Conservation (phyloP, 2,329 filamentous ascomycete genomes). For the Colletotrichum tamarilloi region DNA sequence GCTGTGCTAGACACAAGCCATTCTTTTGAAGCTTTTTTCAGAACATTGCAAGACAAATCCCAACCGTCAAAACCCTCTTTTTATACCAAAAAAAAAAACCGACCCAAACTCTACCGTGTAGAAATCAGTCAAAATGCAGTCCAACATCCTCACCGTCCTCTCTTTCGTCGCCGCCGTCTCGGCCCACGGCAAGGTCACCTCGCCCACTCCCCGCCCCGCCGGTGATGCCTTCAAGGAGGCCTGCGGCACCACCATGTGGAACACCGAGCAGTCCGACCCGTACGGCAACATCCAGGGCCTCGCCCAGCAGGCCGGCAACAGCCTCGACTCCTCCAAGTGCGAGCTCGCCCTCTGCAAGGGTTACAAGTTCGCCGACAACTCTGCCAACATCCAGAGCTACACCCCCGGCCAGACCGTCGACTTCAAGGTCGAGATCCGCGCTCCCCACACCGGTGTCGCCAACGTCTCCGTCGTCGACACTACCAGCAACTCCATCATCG, state of each 20-base stretch:
- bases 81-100: conserved; percentile 4
- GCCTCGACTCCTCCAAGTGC: conserved; percentile 41
- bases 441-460: conserved; percentile 48
- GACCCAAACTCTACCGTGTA: background rate
- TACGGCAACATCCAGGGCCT: conserved; percentile 51
- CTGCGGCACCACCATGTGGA: conserved; percentile 39
- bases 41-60: conserved; percentile 22
- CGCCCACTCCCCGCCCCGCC: conserved; percentile 34
- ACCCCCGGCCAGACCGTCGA: conserved; percentile 48
- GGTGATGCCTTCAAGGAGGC: conserved; percentile 39
- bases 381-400: conserved; percentile 41
- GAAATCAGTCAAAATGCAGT: conserved; percentile 32
- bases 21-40: conserved; percentile 33
- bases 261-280: conserved; percentile 42
- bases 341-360: conserved; percentile 51
- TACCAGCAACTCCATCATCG: conserved; percentile 58
- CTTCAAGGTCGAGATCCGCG: conserved; percentile 51
- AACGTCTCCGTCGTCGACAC: conserved; percentile 63
- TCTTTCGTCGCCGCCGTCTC: conserved; percentile 36
- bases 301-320: conserved; percentile 43
- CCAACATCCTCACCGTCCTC: conserved; percentile 36
- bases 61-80: background rate
- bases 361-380: conserved; percentile 46
- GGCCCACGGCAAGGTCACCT: conserved; percentile 39
- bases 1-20: conserved; percentile 38